Evolutionary conservation across 345 rosid genomes (phyloP).

Genomic region (Conringia planisiliqua): DNA sequence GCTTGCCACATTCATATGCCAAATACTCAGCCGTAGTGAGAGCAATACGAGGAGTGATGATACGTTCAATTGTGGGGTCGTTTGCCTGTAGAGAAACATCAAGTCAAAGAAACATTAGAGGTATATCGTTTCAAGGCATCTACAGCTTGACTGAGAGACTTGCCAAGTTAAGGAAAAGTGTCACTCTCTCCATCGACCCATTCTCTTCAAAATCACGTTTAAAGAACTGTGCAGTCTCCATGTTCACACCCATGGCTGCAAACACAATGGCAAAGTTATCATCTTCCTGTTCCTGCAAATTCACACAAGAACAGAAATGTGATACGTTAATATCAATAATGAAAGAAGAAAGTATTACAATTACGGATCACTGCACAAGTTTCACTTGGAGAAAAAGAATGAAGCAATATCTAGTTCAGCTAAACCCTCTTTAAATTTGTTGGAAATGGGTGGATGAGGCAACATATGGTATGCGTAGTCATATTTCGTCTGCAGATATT

Average conservation of each 20-base stretch:
- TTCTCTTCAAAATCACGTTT: conserved; percentile 93
- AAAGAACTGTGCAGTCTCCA: conserved; percentile 92
- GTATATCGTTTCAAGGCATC: not conserved
- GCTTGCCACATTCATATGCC: conserved; percentile 98
- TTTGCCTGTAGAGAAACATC: not conserved
- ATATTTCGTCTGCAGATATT: not conserved
- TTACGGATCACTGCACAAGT: too few relatives aligned
- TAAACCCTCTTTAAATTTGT: too few relatives aligned
- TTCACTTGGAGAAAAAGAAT: too few relatives aligned
- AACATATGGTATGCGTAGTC: not conserved
- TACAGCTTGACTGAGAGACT: not conserved
- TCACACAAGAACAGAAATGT: not conserved
- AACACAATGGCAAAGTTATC: not conserved
- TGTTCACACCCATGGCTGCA: conserved; percentile 35
- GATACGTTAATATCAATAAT: too few relatives aligned
- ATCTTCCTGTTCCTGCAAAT: not conserved
- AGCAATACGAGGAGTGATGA: conserved; percentile 94
- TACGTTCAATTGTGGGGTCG: conserved; percentile 93
- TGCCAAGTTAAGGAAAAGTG: conserved; percentile 73
- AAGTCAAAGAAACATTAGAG: conserved; percentile 39
- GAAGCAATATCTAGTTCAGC: too few relatives aligned
- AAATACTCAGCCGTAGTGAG: conserved; percentile 93
- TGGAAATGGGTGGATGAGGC: too few relatives aligned
- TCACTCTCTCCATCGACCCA: conserved; percentile 92
- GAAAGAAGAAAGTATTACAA: too few relatives aligned